Conservation (phyloP, 1,284 basidiomycete species). For the Ceratobasidium sp. region DNA sequence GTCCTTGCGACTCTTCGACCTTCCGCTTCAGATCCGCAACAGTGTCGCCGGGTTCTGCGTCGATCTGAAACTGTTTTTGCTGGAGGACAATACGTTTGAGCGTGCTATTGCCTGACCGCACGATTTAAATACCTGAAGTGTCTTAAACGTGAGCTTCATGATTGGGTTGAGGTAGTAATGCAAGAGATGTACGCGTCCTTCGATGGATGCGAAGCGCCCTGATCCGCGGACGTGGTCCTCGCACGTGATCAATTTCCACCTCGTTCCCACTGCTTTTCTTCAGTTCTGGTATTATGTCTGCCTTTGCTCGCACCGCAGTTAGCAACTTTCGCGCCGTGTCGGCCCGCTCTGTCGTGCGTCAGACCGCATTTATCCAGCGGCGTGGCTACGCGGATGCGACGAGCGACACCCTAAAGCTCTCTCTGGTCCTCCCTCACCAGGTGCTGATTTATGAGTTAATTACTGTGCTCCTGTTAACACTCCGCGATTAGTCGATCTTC, state of each 20-base stretch:
- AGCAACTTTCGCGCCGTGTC: slow-evolving; percentile 26
- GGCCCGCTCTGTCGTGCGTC: slow-evolving; percentile 52
- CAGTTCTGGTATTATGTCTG: slow-evolving; percentile 22
- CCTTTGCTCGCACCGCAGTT: slow-evolving; percentile 35
- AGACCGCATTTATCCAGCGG: slow-evolving; percentile 63
- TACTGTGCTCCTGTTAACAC: slow-evolving; percentile 38
- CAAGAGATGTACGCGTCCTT: slow-evolving; percentile 41
- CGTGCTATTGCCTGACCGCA: not conserved
- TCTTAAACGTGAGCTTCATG: slow-evolving; percentile 96
- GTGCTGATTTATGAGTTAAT: slow-evolving; percentile 60
- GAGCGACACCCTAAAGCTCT: slow-evolving; percentile 82
- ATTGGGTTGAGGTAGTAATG: slow-evolving; percentile 53
- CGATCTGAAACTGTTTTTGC: slow-evolving; percentile 89
- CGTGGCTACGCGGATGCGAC: slow-evolving; percentile 90
- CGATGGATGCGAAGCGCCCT: slow-evolving; percentile 29
- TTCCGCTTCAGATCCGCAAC: slow-evolving; percentile 87
- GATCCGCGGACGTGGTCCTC: slow-evolving; percentile 14
- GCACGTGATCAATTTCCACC: slow-evolving; percentile 42
- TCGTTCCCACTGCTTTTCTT: slow-evolving; percentile 46
- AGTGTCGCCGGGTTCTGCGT: slow-evolving; percentile 82
- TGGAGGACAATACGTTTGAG: slow-evolving; percentile 63
- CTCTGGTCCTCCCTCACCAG: slow-evolving; percentile 93
- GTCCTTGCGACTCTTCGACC: slow-evolving; percentile 84
- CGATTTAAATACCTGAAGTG: slow-evolving; percentile 54
- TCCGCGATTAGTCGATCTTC: slow-evolving; percentile 79